Conservation (phyloP, 2,329 filamentous ascomycete species). For the Xylariales sp. region DNA sequence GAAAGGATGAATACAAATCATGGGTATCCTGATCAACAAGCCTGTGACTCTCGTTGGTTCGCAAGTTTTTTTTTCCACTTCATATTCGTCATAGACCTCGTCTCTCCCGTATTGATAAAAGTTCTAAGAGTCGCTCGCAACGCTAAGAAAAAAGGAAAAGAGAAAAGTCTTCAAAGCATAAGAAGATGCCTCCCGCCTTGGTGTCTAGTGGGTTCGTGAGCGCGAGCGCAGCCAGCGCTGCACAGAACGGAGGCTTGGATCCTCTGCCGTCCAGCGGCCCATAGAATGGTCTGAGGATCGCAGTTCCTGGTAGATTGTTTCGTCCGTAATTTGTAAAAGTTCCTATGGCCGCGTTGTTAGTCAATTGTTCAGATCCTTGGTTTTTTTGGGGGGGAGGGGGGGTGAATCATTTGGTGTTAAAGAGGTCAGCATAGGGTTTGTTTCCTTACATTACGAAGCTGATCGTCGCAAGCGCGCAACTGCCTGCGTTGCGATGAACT, state of each 20-base stretch:
- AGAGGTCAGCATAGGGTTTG: neutral
- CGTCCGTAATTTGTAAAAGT: slow-evolving; percentile 53
- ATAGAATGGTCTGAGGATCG: slow-evolving; percentile 46
- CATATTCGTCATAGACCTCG: too few relatives aligned
- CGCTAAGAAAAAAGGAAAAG: neutral
- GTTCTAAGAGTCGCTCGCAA: neutral
- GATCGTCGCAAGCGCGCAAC: slow-evolving; percentile 50
- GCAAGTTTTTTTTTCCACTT: too few relatives aligned
- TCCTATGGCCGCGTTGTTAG: slow-evolving; percentile 35
- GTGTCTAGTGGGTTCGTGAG: slow-evolving; percentile 20
- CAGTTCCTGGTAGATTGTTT: slow-evolving; percentile 52
- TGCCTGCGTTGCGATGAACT: slow-evolving; percentile 41
- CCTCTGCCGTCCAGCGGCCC: slow-evolving; percentile 60
- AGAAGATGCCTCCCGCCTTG: too few relatives aligned
- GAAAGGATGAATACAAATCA: too few relatives aligned
- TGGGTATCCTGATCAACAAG: too few relatives aligned
- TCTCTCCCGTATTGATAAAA: neutral
- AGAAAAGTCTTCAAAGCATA: too few relatives aligned
- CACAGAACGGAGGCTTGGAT: slow-evolving; percentile 53
- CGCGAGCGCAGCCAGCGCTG: slow-evolving; percentile 54
- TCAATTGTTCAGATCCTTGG: too few relatives aligned
- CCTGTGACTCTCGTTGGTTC: too few relatives aligned
- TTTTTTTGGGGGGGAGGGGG: too few relatives aligned
- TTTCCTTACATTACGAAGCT: slow-evolving; percentile 49
- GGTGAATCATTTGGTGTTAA: too few relatives aligned